These are phyloP conservation scores for Rubroboletus satanas DNA, from an alignment of 768 basidiomycete genomes.

Conservation along the genomic window DNA sequence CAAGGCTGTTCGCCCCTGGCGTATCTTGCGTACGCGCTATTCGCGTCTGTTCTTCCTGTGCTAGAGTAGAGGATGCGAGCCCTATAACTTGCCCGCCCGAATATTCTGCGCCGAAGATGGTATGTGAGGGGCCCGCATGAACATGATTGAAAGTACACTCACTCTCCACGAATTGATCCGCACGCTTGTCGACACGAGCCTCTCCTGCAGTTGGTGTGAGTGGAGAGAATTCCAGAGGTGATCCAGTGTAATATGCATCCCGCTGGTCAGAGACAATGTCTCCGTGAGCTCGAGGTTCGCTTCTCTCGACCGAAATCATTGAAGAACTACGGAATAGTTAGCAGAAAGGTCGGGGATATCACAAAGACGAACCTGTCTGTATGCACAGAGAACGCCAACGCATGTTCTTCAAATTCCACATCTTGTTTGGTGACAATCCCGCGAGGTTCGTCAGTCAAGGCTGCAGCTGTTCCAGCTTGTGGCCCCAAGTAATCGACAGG, in stretches of 20 bases:
- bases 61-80: neutral
- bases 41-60: neutral
- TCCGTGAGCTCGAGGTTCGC: no score
- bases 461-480: neutral
- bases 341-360: neutral
- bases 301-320: neutral
- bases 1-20: neutral
- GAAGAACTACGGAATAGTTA: neutral
- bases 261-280: neutral
- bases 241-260: neutral
- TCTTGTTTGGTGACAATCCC: neutral
- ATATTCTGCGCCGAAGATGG: neutral
- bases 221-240: neutral
- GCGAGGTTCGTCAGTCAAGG: neutral
- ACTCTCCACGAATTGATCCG: neutral
- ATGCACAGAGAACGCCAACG: neutral
- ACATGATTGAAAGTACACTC: neutral
- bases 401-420: neutral
- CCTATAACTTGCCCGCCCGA: neutral
- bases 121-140: neutral
- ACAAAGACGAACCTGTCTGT: slow-evolving; percentile 1
- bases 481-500: neutral
- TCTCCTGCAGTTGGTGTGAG: neutral
- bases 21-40: neutral
- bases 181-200: neutral